phyloP scores from a whole-genome alignment of 805 yeast genomes.

The Kuraishia ogatae region DNA sequence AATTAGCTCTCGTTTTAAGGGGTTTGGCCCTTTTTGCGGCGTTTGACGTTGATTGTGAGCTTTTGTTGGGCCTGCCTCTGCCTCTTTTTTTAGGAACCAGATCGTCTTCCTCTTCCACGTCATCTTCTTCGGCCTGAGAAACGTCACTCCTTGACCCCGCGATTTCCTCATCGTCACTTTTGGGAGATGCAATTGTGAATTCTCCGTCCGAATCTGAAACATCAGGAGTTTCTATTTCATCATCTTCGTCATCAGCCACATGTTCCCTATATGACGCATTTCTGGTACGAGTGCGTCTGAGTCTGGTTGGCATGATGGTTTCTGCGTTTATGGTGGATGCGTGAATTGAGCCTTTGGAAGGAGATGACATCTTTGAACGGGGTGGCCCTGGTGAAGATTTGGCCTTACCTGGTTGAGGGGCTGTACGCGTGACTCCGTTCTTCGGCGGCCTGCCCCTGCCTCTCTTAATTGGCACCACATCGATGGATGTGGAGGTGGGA shows the following conservation, averaged over 20 bases:
- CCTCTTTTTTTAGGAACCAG: conserved; percentile 6
- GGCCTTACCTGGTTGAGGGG: background rate
- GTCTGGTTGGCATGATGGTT: conserved; percentile 6
- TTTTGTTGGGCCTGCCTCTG: conserved; percentile 5
- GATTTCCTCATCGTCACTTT: background rate
- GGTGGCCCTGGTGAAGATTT: background rate
- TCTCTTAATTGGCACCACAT: background rate
- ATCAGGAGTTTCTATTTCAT: background rate
- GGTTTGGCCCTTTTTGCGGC: conserved; percentile 1
- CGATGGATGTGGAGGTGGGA: background rate
- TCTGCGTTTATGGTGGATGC: conserved; percentile 5
- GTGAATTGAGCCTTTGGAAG: conserved; percentile 7
- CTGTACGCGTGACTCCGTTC: background rate
- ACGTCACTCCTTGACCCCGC: background rate
- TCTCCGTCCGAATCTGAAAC: background rate
- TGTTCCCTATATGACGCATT: background rate
- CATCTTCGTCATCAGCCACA: conserved; percentile 3
- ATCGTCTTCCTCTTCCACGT: conserved; percentile 5
- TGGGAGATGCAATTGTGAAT: background rate
- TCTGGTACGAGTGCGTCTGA: background rate
- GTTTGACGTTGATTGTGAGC: background rate
- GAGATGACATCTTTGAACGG: conserved; percentile 9
- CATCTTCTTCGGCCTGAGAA: conserved; percentile 1
- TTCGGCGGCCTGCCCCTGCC: conserved; percentile 2
- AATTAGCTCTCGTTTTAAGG: conserved; percentile 5